Evolutionary conservation across 2,329 filamentous ascomycete species (phyloP).

Genomic region (Alternaria postmessia): DNA sequence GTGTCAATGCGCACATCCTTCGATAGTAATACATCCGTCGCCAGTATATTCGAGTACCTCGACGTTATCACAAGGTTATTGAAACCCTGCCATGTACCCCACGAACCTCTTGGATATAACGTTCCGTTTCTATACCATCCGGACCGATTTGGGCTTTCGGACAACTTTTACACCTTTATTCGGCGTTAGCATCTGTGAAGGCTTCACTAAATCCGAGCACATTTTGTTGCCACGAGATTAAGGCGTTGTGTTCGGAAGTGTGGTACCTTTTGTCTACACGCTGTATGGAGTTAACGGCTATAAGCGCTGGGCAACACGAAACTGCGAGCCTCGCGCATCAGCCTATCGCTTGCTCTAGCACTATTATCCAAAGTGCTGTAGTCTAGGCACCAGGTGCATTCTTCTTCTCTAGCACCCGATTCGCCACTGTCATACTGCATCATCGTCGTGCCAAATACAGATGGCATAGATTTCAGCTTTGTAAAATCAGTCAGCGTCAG

Average conservation of each 20-base stretch:
- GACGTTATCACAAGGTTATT: neutral
- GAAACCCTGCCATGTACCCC: neutral
- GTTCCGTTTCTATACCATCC: neutral
- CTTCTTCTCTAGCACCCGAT: neutral
- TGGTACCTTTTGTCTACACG: neutral
- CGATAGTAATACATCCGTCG: constrained; percentile 5
- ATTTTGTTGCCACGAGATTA: neutral
- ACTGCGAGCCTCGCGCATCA: neutral
- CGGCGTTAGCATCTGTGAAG: neutral
- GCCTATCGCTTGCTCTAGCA: neutral
- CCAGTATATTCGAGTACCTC: constrained; percentile 1
- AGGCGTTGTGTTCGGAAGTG: neutral
- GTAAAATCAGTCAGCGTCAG: constrained; percentile 1
- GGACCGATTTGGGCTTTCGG: neutral
- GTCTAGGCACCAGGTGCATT: neutral
- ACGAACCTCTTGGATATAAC: neutral
- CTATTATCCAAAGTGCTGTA: neutral
- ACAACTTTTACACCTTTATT: neutral
- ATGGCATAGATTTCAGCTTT: neutral
- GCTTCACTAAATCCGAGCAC: neutral
- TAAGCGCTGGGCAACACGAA: neutral
- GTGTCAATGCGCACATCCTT: constrained; percentile 13
- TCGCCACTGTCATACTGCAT: neutral
- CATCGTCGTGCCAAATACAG: neutral
- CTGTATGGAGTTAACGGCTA: constrained; percentile 8